Percentiles rank a stretch among this genome's conserved stretches.
These are phyloP conservation scores for Quercus gilva DNA, from an alignment of 306 rosid genomes.

Conservation along the genomic window DNA sequence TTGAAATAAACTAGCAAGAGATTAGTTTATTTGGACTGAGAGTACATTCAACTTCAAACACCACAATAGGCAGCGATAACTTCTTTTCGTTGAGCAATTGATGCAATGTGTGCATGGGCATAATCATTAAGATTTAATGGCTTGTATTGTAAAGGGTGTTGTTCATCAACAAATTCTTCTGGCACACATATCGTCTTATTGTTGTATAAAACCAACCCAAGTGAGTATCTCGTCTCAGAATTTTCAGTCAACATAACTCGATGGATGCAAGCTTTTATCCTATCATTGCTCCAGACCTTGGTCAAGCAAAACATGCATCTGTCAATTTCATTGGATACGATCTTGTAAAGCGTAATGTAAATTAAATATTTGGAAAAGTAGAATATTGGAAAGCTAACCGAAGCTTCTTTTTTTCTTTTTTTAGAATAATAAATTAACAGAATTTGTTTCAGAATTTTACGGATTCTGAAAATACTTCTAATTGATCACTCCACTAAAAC, in stretches of 20 bases:
- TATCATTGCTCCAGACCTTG: slow-evolving; percentile 15
- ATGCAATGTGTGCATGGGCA: not conserved
- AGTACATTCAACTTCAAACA: not conserved
- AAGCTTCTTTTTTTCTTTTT: no score
- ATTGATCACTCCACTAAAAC: no score
- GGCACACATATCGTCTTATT: not conserved
- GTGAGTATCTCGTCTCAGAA: not conserved
- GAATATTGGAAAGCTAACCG: no score
- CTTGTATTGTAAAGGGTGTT: slow-evolving; percentile 15
- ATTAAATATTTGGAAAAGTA: no score
- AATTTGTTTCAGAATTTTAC: no score
- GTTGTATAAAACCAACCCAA: slow-evolving; percentile 1
- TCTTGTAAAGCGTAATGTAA: no score
- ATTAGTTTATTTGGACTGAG: no score
- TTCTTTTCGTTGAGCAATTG: not conserved
- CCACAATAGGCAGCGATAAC: slow-evolving; percentile 2
- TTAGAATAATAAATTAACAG: no score
- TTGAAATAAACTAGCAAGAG: no score
- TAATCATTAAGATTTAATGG: not conserved
- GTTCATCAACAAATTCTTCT: not conserved
- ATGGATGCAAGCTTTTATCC: slow-evolving; percentile 6
- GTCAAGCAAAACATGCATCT: not conserved
- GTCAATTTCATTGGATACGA: no score
- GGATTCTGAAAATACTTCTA: no score
- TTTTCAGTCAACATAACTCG: slow-evolving; percentile 5